Percentiles rank a stretch among this genome's conserved stretches.
phyloP scores from a whole-genome alignment of 352 stramenopile species.

The Hyaloperonospora brassicae region DNA sequence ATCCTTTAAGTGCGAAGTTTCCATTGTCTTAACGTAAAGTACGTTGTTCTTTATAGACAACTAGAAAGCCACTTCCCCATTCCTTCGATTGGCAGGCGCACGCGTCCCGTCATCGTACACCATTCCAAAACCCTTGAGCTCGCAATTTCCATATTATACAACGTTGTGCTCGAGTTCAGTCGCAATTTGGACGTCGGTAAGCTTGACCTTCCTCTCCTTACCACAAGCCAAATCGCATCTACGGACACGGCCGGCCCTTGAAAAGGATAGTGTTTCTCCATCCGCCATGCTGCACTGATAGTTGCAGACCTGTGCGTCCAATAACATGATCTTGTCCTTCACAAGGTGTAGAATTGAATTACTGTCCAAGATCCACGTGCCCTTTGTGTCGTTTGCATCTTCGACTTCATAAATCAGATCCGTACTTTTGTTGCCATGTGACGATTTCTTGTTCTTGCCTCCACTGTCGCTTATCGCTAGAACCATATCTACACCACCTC shows the following conservation, averaged over 20 bases:
- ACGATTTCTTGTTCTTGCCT: no score
- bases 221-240: background rate
- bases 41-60: no score
- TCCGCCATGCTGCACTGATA: background rate
- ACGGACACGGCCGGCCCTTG: background rate
- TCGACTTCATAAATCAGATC: no score
- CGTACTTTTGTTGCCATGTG: no score
- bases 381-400: no score
- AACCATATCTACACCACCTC: no score
- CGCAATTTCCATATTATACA: background rate
- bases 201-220: background rate
- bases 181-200: background rate
- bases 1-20: no score
- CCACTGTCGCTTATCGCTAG: no score
- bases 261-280: background rate
- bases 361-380: conserved; percentile 4
- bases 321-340: background rate
- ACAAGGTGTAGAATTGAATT: conserved; percentile 3
- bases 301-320: background rate
- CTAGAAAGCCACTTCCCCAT: no score
- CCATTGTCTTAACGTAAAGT: no score
- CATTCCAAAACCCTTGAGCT: background rate
- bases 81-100: background rate
- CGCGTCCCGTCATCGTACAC: background rate
- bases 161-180: background rate